Evolutionary conservation across 805 yeast species (phyloP).

Genomic region (Ogataea methylovora): DNA sequence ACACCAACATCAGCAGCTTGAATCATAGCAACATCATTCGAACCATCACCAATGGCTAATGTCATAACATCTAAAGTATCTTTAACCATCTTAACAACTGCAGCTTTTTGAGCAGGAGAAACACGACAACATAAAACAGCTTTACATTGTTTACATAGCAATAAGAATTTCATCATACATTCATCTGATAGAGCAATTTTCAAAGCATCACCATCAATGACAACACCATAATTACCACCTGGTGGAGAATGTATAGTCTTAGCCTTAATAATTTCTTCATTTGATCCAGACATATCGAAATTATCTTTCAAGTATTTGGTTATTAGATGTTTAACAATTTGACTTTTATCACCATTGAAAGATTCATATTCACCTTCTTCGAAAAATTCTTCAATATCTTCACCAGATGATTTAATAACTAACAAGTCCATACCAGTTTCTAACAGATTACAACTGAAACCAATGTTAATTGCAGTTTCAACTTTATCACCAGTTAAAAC

Average conservation of each 20-base stretch:
- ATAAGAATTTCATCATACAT: conserved; percentile 45
- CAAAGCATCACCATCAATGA: conserved; percentile 67
- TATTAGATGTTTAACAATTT: conserved; percentile 24
- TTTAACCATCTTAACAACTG: conserved; percentile 62
- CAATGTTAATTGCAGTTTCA: conserved; percentile 80
- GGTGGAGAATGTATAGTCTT: conserved; percentile 61
- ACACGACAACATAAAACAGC: conserved; percentile 82
- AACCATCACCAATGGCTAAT: conserved; percentile 79
- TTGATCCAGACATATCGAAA: conserved; percentile 37
- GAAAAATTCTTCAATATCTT: conserved; percentile 36
- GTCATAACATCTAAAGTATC: conserved; percentile 63
- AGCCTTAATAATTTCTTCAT: conserved; percentile 41
- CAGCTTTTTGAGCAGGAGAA: conserved; percentile 78
- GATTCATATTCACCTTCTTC: conserved; percentile 10
- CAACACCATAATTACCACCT: conserved; percentile 44
- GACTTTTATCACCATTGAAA: conserved; percentile 9
- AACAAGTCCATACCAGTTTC: conserved; percentile 62
- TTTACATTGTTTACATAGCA: conserved; percentile 67
- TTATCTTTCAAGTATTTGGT: conserved; percentile 39
- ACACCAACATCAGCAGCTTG: conserved; percentile 82
- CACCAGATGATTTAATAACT: conserved; percentile 55
- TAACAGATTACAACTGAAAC: conserved; percentile 68
- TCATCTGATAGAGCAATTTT: conserved; percentile 13
- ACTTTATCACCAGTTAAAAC: conserved; percentile 78
- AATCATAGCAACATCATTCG: conserved; percentile 84